Evolutionary conservation across 148 eudicot genomes (phyloP).

Genomic region (Amaranthus palmeri): DNA sequence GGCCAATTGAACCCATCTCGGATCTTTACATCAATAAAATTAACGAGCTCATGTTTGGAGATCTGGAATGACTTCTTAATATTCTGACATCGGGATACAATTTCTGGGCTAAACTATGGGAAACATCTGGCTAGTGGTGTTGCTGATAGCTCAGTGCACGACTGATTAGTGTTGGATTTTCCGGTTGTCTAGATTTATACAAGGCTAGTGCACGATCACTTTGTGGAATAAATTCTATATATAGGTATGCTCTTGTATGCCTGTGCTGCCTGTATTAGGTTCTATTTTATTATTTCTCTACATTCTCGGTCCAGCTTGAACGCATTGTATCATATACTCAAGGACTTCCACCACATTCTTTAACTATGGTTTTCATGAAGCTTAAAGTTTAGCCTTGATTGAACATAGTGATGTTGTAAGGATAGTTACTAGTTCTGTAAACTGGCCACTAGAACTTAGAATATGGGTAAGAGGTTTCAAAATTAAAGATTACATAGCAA

Average conservation of each 20-base stretch:
- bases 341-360: not conserved
- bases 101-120: not conserved
- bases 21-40: constrained; percentile 64
- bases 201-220: not conserved
- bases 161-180: not conserved
- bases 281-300: not conserved
- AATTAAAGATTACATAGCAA: no score
- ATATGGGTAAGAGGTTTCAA: no score
- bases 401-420: no score
- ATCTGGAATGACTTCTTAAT: constrained; percentile 23
- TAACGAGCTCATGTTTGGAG: constrained; percentile 58
- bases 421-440: no score
- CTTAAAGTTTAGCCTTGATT: no score
- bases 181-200: not conserved
- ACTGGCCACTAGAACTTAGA: no score
- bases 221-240: not conserved
- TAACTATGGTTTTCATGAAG: no score
- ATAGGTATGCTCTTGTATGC: no score
- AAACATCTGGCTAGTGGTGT: not conserved
- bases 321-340: not conserved
- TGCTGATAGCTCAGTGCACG: not conserved
- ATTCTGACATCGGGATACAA: not conserved
- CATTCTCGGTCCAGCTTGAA: not conserved
- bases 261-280: no score
- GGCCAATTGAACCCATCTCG: constrained; percentile 73